Conservation (phyloP, 805 yeast genomes). For the Candida methanosorbosa region DNA sequence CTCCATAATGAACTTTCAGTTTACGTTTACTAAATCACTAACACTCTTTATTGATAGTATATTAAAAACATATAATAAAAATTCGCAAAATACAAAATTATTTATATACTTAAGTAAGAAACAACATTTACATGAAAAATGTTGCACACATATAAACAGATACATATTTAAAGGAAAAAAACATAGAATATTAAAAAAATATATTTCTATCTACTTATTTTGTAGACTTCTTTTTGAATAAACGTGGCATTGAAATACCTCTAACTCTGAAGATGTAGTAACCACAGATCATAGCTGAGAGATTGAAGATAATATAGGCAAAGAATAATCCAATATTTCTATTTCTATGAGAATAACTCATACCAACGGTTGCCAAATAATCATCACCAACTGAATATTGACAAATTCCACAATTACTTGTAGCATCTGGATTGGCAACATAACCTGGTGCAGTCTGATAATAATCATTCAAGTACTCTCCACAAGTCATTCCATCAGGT, state of each 20-base stretch:
- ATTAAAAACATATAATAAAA: too few relatives aligned
- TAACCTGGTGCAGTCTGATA: conserved; percentile 45
- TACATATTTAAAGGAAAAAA: too few relatives aligned
- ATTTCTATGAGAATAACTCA: conserved; percentile 44
- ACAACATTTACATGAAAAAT: too few relatives aligned
- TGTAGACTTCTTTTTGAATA: not conserved
- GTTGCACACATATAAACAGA: too few relatives aligned
- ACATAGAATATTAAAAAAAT: not conserved
- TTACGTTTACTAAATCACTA: too few relatives aligned
- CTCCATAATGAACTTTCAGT: too few relatives aligned
- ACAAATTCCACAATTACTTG: conserved; percentile 43
- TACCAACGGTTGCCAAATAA: conserved; percentile 33
- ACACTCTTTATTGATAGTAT: too few relatives aligned
- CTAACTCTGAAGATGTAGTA: conserved; percentile 27
- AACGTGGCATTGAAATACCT: not conserved
- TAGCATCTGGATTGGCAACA: conserved; percentile 41
- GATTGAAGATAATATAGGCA: conserved; percentile 47
- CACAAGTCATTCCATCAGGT: conserved; percentile 59
- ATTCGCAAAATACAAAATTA: too few relatives aligned
- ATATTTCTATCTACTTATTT: too few relatives aligned
- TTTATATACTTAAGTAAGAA: too few relatives aligned
- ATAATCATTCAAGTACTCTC: conserved; percentile 33
- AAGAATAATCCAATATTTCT: conserved; percentile 58
- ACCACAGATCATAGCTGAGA: conserved; percentile 27
- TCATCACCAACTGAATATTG: conserved; percentile 35